Evolutionary conservation across 192 early-diverging fungal genomes (phyloP).

Genomic region (Chytriomyces confervae): DNA sequence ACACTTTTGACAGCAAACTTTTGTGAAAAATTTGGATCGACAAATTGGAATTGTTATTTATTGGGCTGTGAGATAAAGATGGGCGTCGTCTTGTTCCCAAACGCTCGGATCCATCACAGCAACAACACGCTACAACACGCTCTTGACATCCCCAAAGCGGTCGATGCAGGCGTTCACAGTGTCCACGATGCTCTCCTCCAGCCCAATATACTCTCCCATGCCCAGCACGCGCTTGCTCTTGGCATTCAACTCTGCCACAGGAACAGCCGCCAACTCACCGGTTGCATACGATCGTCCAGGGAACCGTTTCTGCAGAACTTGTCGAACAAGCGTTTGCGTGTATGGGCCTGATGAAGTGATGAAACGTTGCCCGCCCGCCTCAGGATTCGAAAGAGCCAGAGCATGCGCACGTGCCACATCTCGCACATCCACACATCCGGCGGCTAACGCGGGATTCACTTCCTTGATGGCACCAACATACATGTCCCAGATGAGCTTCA

Average conservation of each 20-base stretch:
- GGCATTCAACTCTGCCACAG: constrained; percentile 21
- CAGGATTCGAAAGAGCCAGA: constrained; percentile 24
- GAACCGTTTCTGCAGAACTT: constrained; percentile 17
- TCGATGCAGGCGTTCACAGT: not conserved
- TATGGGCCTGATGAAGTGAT: constrained; percentile 27
- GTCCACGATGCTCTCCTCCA: constrained; percentile 31
- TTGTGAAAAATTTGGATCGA: no score
- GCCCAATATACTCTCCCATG: constrained; percentile 28
- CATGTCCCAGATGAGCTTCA: constrained; percentile 15
- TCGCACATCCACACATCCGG: constrained; percentile 42
- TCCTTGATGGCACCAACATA: constrained; percentile 7
- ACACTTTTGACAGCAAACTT: no score
- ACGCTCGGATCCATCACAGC: no score
- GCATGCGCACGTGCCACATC: constrained; percentile 45
- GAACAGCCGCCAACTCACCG: constrained; percentile 3
- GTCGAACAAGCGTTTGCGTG: constrained; percentile 9
- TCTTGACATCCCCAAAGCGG: constrained; percentile 7
- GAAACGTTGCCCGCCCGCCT: constrained; percentile 31
- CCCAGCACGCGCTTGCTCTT: constrained; percentile 31
- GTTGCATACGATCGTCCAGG: constrained; percentile 11
- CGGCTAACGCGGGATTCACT: constrained; percentile 12
- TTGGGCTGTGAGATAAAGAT: no score
- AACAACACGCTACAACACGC: no score
- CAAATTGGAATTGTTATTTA: no score
- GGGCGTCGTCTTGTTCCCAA: no score